Conservation (phyloP, 208 protist species). For the Plasmodiophora brassicae region DNA sequence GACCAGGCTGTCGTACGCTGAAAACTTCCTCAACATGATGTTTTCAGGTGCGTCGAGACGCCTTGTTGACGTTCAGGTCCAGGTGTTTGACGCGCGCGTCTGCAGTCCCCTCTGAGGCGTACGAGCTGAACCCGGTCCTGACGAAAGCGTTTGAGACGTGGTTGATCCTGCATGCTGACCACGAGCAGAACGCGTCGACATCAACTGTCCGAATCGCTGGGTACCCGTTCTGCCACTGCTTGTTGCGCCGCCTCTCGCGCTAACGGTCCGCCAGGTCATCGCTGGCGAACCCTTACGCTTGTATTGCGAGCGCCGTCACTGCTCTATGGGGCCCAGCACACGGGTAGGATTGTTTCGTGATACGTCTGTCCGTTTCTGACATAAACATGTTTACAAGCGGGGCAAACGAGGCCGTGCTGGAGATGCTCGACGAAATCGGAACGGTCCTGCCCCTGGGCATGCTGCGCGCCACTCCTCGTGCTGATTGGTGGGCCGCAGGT, state of each 20-base stretch:
- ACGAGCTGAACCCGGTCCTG: constrained; percentile 17
- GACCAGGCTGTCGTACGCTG: constrained; percentile 59
- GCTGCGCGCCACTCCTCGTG: neutral
- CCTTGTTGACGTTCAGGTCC: neutral
- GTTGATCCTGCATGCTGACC: constrained; percentile 70
- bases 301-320: constrained; percentile 43
- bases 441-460: constrained; percentile 30
- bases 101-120: neutral
- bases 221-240: too few species aligned
- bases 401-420: constrained; percentile 62
- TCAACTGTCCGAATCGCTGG: constrained; percentile 63
- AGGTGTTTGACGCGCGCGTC: too few species aligned
- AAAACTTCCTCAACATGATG: constrained; percentile 75
- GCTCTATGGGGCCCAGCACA: constrained; percentile 69
- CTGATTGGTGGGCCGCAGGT: neutral
- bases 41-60: constrained; percentile 25
- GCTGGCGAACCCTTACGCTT: constrained; percentile 59
- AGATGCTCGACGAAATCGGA: constrained; percentile 70
- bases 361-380: neutral
- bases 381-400: neutral
- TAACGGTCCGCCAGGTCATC: too few species aligned
- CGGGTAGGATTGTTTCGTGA: constrained; percentile 43
- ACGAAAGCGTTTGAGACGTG: constrained; percentile 56
- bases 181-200: constrained; percentile 72
- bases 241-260: too few species aligned